phyloP scores from a whole-genome alignment of 2,329 filamentous ascomycete genomes.

The Coniochaeta pulveracea region DNA sequence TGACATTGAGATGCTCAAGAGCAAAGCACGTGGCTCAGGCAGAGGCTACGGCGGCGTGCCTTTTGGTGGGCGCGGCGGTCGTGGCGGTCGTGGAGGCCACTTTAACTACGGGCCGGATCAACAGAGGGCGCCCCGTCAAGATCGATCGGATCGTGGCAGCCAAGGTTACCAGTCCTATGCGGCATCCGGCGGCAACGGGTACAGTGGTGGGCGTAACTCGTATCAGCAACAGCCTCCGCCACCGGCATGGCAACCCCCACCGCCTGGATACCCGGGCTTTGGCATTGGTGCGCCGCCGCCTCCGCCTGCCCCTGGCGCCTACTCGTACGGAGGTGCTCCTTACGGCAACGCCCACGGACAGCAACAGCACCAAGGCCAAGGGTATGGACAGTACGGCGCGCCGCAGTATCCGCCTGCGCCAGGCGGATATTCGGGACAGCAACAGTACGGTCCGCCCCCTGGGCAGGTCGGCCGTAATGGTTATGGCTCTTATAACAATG shows the following conservation, averaged over 20 bases:
- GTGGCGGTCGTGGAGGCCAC: slow-evolving; percentile 32
- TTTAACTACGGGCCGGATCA: slow-evolving; percentile 38
- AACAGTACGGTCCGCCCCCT: slow-evolving; percentile 8
- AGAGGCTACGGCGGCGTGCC: slow-evolving; percentile 55
- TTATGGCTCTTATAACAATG: slow-evolving; percentile 8
- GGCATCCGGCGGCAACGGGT: slow-evolving; percentile 6
- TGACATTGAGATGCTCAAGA: slow-evolving; percentile 64
- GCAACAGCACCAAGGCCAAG: slow-evolving; percentile 1
- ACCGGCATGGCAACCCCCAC: slow-evolving; percentile 29
- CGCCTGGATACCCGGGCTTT: slow-evolving; percentile 31
- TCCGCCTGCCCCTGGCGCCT: slow-evolving; percentile 23
- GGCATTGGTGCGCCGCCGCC: slow-evolving; percentile 31
- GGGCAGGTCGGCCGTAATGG: slow-evolving; percentile 11
- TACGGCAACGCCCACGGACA: slow-evolving; percentile 5
- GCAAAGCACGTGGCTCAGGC: slow-evolving; percentile 53
- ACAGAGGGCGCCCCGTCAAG: slow-evolving; percentile 9
- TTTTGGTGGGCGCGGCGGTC: slow-evolving; percentile 22
- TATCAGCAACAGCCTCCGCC: slow-evolving; percentile 16
- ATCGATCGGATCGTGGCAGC: slow-evolving; percentile 7
- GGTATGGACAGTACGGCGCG: slow-evolving; percentile 3
- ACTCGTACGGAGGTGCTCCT: slow-evolving; percentile 10
- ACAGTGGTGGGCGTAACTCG: slow-evolving; percentile 10
- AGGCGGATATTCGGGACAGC: not conserved
- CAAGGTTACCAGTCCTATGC: too few relatives aligned
- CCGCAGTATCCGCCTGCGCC: slow-evolving; percentile 1